Evolutionary conservation across 1,139 yeast species (phyloP), one percentile per base, ranked within the genome.

Genomic region (Pichia terricola): DNA sequence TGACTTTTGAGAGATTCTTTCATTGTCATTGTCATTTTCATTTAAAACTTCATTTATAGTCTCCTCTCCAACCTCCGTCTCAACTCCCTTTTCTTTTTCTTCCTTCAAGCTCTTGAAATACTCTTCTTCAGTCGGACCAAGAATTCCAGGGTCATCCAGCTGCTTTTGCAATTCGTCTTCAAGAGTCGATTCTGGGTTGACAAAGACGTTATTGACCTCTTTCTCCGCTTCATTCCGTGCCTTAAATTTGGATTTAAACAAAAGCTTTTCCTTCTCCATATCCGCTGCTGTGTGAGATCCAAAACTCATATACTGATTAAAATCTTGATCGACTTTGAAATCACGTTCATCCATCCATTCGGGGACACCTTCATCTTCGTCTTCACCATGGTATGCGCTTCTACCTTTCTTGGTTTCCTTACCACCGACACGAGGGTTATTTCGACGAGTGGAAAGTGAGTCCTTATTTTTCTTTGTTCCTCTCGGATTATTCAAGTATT

Each of bases 271-370:
- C 34, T 51, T 44, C 40, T 59, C 62, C 34, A 59, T 51, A 27
- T 59, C 62, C 40, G 54, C 56, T 30, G 51, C 48, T 6, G 60
- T 53, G 44, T 55, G 58, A 3, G 48, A 28, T 3, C 59, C 60
- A 26, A 50, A 53, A 3, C 46, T 38, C 39, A 47, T 43, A 43
- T 56, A 59, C 6, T 50, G 40, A 8, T 55, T 50, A 34, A 59
- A 54, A 45, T 53, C 56, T 9, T 47, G 39, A 38, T 59, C 62
- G 6, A 54, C 55, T 39, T 57, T 55, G 45, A 58, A 58, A 40
- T 59, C 59, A 2, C 59, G 54, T 35, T 58, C 63, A 9, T 51
- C 55, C 35, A 53, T 47, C 63, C 63, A 59, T 41, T 54, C 61
- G 2, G 63, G 63, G 11, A 40, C 39, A 7, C 49, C 55, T 8